Evolutionary conservation across 192 early-diverging fungal species (phyloP).

Genomic region (Entomortierella parvispora): DNA sequence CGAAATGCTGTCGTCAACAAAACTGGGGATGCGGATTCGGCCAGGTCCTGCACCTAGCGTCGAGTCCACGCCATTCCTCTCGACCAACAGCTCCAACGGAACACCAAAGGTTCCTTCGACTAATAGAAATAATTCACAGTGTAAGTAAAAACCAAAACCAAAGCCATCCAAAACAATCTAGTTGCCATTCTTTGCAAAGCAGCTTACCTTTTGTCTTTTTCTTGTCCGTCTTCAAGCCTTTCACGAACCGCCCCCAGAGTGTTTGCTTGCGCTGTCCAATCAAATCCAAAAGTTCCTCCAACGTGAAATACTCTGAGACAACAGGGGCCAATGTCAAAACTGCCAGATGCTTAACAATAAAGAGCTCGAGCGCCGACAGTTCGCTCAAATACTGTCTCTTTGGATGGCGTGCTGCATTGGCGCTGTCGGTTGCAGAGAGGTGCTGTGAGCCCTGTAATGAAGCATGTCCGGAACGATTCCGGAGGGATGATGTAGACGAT

Average conservation of each 20-base stretch:
- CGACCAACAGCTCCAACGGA: conserved; percentile 83
- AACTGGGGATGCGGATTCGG: conserved; percentile 80
- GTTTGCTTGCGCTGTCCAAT: conserved; percentile 80
- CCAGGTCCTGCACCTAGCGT: conserved; percentile 73
- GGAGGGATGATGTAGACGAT: conserved; percentile 6
- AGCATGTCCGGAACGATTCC: conserved; percentile 11
- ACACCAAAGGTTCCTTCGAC: conserved; percentile 91
- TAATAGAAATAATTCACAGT: conserved; percentile 6
- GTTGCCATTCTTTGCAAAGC: background rate
- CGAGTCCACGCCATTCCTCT: conserved; percentile 86
- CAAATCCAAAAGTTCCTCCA: conserved; percentile 82
- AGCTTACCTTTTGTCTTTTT: conserved; percentile 66
- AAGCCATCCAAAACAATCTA: background rate
- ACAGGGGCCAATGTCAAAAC: conserved; percentile 77
- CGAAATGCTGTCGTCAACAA: conserved; percentile 85
- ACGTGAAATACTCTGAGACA: conserved; percentile 72
- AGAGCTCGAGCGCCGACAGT: conserved; percentile 80
- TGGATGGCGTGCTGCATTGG: conserved; percentile 12
- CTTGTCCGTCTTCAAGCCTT: conserved; percentile 68
- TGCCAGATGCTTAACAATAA: conserved; percentile 88
- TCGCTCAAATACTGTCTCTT: conserved; percentile 68
- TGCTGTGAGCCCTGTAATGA: conserved; percentile 11
- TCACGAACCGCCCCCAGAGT: conserved; percentile 80
- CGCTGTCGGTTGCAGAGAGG: background rate
- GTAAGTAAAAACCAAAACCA: background rate